phyloP scores from a whole-genome alignment of 106 monocot species.

The Hemerocallis citrina region DNA sequence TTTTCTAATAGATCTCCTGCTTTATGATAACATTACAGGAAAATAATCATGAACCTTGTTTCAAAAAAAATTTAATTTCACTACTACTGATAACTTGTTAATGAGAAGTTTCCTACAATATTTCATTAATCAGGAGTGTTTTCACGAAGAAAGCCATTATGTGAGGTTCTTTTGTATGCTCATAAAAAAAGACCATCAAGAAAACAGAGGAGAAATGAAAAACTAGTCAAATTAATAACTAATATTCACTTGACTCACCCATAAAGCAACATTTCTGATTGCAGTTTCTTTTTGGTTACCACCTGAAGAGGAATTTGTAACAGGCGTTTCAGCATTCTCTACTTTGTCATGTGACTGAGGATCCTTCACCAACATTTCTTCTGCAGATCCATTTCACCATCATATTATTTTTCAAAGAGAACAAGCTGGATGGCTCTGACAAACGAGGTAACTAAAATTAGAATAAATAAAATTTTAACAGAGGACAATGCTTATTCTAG shows the following conservation, averaged over 20 bases:
- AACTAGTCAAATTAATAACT: neutral
- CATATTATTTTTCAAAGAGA: constrained; percentile 28
- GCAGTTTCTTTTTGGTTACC: constrained; percentile 21
- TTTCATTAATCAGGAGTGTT: no score
- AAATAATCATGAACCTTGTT: no score
- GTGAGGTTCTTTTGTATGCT: no score
- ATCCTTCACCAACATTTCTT: constrained; percentile 17
- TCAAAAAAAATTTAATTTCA: no score
- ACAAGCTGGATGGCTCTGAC: constrained; percentile 9
- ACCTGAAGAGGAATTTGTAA: constrained; percentile 7
- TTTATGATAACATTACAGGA: no score
- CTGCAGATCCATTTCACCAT: constrained; percentile 40
- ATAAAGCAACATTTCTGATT: constrained; percentile 48
- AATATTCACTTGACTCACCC: constrained; percentile 25
- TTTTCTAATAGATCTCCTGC: no score
- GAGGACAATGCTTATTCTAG: neutral
- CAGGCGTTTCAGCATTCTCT: constrained; percentile 9
- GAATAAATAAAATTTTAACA: neutral
- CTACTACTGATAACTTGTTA: no score
- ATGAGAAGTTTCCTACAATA: no score
- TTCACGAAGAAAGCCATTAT: no score
- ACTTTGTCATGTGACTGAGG: constrained; percentile 19
- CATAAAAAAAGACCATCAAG: neutral
- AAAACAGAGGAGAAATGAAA: neutral
- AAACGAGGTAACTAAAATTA: constrained; percentile 4